Evolutionary conservation across 306 rosid species (phyloP), one percentile per base, ranked within the genome.

Genomic region (Prunus davidiana): DNA sequence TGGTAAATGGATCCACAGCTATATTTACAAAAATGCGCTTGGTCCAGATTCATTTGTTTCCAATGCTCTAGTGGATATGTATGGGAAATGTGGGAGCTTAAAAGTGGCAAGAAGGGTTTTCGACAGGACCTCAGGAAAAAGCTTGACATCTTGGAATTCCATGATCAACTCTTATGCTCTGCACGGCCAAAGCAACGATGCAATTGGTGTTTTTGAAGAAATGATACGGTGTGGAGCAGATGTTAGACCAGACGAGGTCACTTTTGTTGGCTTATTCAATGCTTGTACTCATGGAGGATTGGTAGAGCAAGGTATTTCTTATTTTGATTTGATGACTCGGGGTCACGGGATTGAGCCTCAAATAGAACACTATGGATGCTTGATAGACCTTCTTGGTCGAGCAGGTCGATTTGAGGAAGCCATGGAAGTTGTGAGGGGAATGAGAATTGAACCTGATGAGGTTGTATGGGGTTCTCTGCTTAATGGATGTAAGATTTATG

Each of bases 391-490:
- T 75, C 90, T 93, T 10, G 89, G 91, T 16, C 84, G 93, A 27
- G 96, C 95, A 22, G 96, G 96, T 25, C 84, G 81, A 74, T 91
- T 93, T 61, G 86, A 89, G 22, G 94, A 88, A 78, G 98, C 95
- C 52, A 77, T 89, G 87, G 86, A 82, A 47, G 87, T 88, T 71
- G 78, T 89, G 62, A 82, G 67, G 68, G 78, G 86, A 72, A 89
- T 93, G 98, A 87, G 72, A 67, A 85, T 88, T 82, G 88, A 89
- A 80, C 90, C 96, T 2, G 93, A 91, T 75, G 98, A 89, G 80
- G 98, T 85, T n/a, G 84, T 93, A 45, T 90, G 98, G 98, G 94
- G 91, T 72, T 93, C 98, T 78, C 75, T 93, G 75, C 81, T 91
- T 30, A 93, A 91, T 67, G 91, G 90, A 67, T 90, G 95, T 71